Base-by-base conservation (phyloP, 2,329 filamentous ascomycete genomes). In the Truncatella angustata region DNA sequence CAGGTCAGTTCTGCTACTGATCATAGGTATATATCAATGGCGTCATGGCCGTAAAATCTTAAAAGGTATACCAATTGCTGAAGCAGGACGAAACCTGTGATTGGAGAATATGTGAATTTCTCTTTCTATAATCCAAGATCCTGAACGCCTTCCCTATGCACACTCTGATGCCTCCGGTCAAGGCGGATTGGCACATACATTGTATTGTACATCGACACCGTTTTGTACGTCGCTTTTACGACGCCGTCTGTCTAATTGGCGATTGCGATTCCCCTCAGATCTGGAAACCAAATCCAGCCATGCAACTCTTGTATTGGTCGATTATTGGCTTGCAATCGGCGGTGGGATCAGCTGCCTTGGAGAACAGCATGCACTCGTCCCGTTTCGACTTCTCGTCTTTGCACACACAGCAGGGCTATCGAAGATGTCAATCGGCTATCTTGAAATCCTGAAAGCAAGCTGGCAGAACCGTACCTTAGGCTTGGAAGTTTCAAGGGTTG, bases 361-460 rank as follows among this genome's bases (percentile, higher is more conserved):
- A 96, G 77, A 97, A 97, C 52, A 99, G 88, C 93, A 99, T 97
- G 79, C 94, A 99, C 74, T 99, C 92, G 75, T 99, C 94, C 58
- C 94, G 90, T 62, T 82, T 82, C 35, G 90, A 80, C 73, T 99
- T 99, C 72, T 99, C 91, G 40, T 94, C 85, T 69, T 92, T 97
- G 84, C 94, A 99, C 26, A 97, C 94, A 70, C 94, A 97, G 82
- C 94, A 97, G 39, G 93, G 93, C 91, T 97, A 65, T 54, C 35
- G n/a, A 20, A 20, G 16, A 6, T 10, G 16, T 12, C 9, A 4
- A 42, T 11, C 18, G 40, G 45, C n/a, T 5, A 49, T 7, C 26
- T 28, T n/a, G n/a, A n/a, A n/a, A n/a, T n/a, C n/a, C n/a, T n/a
- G n/a, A n/a, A n/a, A n/a, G n/a, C n/a, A n/a, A n/a, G n/a, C n/a